Base-by-base conservation (phyloP, 208 protist species). In the Novymonas esmeraldas region DNA sequence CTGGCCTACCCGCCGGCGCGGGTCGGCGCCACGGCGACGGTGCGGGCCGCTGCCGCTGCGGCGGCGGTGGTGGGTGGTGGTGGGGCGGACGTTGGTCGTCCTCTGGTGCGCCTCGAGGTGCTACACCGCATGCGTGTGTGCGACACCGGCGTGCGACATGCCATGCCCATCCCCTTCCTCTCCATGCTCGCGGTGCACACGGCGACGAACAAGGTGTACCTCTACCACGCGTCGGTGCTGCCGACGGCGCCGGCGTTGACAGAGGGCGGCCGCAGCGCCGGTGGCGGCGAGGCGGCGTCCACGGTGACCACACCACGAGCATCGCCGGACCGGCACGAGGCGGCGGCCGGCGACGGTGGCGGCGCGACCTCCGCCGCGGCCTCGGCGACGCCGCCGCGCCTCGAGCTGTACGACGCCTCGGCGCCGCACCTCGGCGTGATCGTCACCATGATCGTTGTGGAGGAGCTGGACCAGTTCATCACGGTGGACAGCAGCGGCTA, bases 401-500 rank as follows among this genome's bases (percentile, higher is more conserved):
- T 94, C 11, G 87, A 94, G 56, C 68, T 94, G 34, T 89, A 87
- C 69, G 87, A 94, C 50, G 82, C 87, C 0, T 52, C 79, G 5
- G 74, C 82, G 16, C 82, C 87, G n/a, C 87, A 94, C 64, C 85
- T 85, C 46, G 79, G 79, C 46, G 67, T 60, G 33, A 84, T 94
- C 69, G 75, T 88, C 34, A 51, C 79, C 5, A 64, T 91, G 22
- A 72, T 78, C 28, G 80, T 89, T 26, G 84, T 85, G 62, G 82
- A 88, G 28, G 71, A 73, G 38, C 68, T 94, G 13, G 83, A 89
- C 24, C 87, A 94, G 68, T 39, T 94, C 4, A 84, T 90, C 39
- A 82, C 87, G 11, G 63, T 82, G 13, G 87, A 91, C 68, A 73
- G 64, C 41, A 89, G 78, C 51, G 82, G 80, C 11, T 84, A 83